Evolutionary conservation across 352 stramenopile genomes (phyloP).

Genomic region (Phytophthora podocarpi): DNA sequence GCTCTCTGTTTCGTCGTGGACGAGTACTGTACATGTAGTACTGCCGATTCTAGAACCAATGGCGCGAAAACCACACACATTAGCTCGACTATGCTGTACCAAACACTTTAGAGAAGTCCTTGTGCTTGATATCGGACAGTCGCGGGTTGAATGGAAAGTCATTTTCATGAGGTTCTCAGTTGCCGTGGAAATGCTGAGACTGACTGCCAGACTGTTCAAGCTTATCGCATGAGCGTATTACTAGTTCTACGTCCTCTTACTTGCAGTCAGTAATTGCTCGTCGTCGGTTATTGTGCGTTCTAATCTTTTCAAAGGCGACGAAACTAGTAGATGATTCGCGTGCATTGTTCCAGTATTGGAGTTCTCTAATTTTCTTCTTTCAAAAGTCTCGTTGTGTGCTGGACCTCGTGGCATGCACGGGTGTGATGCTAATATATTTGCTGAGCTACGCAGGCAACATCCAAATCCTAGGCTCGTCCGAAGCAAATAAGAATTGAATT

Average conservation of each 20-base stretch:
- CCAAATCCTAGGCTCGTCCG: too few relatives aligned
- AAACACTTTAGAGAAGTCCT: too few relatives aligned
- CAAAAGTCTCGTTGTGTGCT: conserved; percentile 24
- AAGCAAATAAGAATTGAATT: too few relatives aligned
- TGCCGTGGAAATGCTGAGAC: conserved; percentile 19
- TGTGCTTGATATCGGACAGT: too few relatives aligned
- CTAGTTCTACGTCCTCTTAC: conserved; percentile 25
- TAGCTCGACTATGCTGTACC: too few relatives aligned
- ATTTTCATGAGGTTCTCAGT: too few relatives aligned
- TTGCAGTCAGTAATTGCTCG: conserved; percentile 33
- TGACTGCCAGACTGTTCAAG: conserved; percentile 17
- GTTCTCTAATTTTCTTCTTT: too few relatives aligned
- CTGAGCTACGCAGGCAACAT: conserved; percentile 18
- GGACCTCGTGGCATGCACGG: conserved; percentile 24
- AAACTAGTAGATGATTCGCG: conserved; percentile 8
- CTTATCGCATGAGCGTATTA: conserved; percentile 26
- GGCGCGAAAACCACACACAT: too few relatives aligned
- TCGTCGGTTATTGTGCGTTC: conserved; percentile 9
- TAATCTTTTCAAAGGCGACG: neutral
- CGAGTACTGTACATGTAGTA: too few relatives aligned
- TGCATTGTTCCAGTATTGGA: too few relatives aligned
- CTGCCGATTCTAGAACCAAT: too few relatives aligned
- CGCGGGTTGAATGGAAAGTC: too few relatives aligned
- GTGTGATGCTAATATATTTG: conserved; percentile 2
- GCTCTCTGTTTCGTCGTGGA: conserved; percentile 10